Base-by-base conservation (phyloP, 176 grass and related monocot species). In the Carex cristatella region DNA sequence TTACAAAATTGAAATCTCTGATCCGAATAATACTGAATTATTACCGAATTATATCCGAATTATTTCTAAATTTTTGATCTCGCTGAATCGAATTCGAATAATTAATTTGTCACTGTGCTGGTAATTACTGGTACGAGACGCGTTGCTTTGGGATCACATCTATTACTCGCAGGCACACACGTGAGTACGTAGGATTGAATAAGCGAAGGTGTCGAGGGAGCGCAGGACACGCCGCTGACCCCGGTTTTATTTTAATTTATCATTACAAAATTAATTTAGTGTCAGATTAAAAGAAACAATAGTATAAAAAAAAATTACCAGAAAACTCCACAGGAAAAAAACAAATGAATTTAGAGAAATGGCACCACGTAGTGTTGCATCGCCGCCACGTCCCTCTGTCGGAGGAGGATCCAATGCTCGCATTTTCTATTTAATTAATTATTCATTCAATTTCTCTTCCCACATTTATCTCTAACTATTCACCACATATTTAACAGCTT, bases 151-250 rank as follows among this genome's bases (percentile, higher is more conserved):
- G 13, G 5, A 16, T 69, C 23, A 9, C 4, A 30, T 27, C 27
- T 32, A 65, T 65, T 32, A 65, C 62, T 31, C 10, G 27, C 9
- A 65, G 23, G 27, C 23, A 28, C 61, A 65, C 23, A 65, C 23
- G 23, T 30, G 23, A 57, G 33, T 35, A 23, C 23, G 28, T 30
- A 6, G 72, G 28, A 78, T 51, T 51, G 10, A n/a, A 10, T 19
- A 51, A 58, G 30, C 63, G 55, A 63, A 27, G 79, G 78, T 80
- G 77, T 80, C 11, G 78, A 60, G 54, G 5, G 6, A 83, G 81
- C 81, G 10, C 62, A 6, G 7, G 81, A 69, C 81, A 83, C 59
- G 81, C 40, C 81, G 65, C 81, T 88, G 68, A 54, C 19, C 16
- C 16, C 30, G 46, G 15, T 51, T 33, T 61, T 33, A 27, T 8